A percentile compares a stretch with the other conserved stretches of the same genome.
These are phyloP conservation scores for Fistulifera pelliculosa DNA, from an alignment of 108 stramenopile species.

Conservation along the genomic window DNA sequence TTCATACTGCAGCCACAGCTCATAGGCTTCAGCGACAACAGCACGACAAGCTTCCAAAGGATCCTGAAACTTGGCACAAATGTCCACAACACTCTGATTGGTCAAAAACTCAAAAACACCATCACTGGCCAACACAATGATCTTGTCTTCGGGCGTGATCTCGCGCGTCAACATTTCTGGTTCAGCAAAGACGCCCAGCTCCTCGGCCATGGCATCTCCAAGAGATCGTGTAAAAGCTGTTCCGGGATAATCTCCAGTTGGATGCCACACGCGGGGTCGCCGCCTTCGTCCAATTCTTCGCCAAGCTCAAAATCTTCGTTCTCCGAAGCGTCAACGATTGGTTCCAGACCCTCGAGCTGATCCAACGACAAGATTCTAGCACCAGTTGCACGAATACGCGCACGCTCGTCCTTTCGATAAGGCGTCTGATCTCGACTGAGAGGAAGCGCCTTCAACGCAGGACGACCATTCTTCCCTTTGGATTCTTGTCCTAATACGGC, in stretches of 20 bases:
- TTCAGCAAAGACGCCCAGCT: conserved; percentile 84
- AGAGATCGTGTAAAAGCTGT: conserved; percentile 93
- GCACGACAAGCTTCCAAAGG: conserved; percentile 85
- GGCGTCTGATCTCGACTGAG: conserved; percentile 91
- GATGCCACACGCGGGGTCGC: conserved; percentile 90
- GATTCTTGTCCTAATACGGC: conserved; percentile 74
- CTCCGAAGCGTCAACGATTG: conserved; percentile 30
- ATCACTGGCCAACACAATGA: conserved; percentile 86
- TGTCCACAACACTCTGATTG: conserved; percentile 86
- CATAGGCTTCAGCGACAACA: conserved; percentile 92
- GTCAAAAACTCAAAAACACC: conserved; percentile 98
- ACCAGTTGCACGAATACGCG: conserved; percentile 75
- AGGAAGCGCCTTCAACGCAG: conserved; percentile 39
- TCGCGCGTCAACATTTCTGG: conserved; percentile 85
- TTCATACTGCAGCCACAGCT: conserved; percentile 96
- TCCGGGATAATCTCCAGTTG: conserved; percentile 87
- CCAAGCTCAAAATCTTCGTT: conserved; percentile 83
- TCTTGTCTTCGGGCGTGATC: conserved; percentile 67
- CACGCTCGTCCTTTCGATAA: conserved; percentile 86
- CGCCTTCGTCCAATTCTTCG: conserved; percentile 85
- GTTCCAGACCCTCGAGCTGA: conserved; percentile 91
- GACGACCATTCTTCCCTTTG: not conserved
- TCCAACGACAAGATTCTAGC: conserved; percentile 87
- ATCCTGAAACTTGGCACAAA: conserved; percentile 60
- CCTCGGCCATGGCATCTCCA: conserved; percentile 90